Base-by-base conservation (phyloP, 2,329 filamentous ascomycete genomes). In the Talaromyces albobiverticillius region DNA sequence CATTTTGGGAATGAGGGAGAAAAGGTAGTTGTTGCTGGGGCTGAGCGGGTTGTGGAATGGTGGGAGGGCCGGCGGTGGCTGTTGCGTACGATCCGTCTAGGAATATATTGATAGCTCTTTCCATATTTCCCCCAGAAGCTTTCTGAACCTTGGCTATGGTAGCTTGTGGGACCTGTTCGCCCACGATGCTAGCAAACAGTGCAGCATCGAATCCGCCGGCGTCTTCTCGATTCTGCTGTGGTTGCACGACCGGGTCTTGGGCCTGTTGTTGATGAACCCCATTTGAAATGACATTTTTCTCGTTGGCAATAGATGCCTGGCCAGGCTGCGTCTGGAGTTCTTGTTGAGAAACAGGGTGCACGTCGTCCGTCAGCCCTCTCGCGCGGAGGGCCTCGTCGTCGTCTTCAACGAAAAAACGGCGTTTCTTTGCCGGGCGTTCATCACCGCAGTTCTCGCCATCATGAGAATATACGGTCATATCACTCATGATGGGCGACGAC, bases 81-180 rank as follows among this genome's bases (percentile, higher is more conserved):
- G 69, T 70, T 57, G 78, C 79, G 82, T 82, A 86, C 5, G 83
- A 84, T 20, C 83, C 83, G 62, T 87, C 83, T 34, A 85, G 76
- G 62, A 82, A 86, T 56, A 85, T 75, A 64, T 87, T 85, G 60
- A 87, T 81, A 42, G 84, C 83, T 61, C 76, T 74, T 64, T 86
- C 79, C 22, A 85, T 71, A 64, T 84, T 74, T 57, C 76, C 75
- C 36, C 75, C 77, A 48, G 81, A 78, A 7, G 64, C 73, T 31
- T 73, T 65, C 57, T 77, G 77, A 43, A 86, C 71, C 47, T 69
- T 77, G 22, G 71, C 59, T 23, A 85, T 62, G 0, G 74, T 75
- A 14, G 74, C 64, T 4, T 60, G 43, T 6, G 78, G 64, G 3
- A 84, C 68, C 32, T 75, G 62, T 52, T 79, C 75, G 25, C 83